A percentile compares a stretch with the other conserved stretches of the same genome.
Conservation (phyloP, 108 stramenopile species). For the Halocafeteria seosinensis region DNA sequence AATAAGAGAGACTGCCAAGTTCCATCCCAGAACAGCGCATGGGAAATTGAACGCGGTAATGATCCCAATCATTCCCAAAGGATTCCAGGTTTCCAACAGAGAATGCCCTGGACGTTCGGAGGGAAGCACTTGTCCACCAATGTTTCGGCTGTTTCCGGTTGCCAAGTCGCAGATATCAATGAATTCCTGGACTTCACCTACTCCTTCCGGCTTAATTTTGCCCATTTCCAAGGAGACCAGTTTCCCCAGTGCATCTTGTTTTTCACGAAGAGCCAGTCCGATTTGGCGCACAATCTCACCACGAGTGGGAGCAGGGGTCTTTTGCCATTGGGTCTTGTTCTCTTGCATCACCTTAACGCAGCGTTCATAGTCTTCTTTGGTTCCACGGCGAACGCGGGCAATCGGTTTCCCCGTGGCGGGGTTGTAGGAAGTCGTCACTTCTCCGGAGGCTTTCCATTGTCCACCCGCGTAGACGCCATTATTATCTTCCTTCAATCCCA, state of each 20-base stretch:
- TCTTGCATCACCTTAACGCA: conserved; percentile 5
- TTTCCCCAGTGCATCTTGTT: conserved; percentile 17
- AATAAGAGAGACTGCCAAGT: conserved; percentile 16
- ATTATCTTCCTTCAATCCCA: neutral
- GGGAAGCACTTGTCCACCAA: conserved; percentile 20
- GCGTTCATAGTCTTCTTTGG: conserved; percentile 15
- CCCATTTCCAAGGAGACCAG: conserved; percentile 27
- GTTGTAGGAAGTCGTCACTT: conserved; percentile 1
- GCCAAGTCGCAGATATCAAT: conserved; percentile 32
- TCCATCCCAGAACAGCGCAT: conserved; percentile 23
- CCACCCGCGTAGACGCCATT: conserved; percentile 3
- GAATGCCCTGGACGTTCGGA: conserved; percentile 21
- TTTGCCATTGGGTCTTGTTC: conserved; percentile 15
- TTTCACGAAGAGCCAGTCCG: conserved; percentile 17
- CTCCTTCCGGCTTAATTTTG: conserved; percentile 25
- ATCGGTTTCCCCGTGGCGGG: conserved; percentile 20
- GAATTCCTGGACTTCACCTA: conserved; percentile 29
- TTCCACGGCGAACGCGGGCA: conserved; percentile 11
- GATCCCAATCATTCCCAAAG: conserved; percentile 21
- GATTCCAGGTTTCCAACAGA: conserved; percentile 24
- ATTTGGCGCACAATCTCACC: conserved; percentile 32
- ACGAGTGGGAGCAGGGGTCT: conserved; percentile 19
- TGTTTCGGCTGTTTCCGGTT: conserved; percentile 11
- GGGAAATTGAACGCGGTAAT: conserved; percentile 33
- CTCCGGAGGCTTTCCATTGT: conserved; percentile 9